phyloP scores from a whole-genome alignment of 108 stramenopile genomes.

The Schizochytrium sp. region DNA sequence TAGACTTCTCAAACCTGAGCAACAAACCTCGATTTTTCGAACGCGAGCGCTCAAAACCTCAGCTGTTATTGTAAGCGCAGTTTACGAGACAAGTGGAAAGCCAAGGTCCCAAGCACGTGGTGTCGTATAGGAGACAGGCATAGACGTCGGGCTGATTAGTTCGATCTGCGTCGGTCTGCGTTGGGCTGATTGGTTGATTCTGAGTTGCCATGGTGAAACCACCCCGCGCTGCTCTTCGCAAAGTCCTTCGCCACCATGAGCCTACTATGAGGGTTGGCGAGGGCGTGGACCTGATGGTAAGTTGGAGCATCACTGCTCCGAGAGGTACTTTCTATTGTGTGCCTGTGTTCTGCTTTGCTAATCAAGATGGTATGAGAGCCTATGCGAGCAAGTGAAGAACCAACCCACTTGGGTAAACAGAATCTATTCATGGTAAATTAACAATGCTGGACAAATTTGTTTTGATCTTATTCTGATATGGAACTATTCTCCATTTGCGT shows the following conservation, averaged over 20 bases:
- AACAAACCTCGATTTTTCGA: too few species aligned
- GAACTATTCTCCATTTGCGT: background rate
- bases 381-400: background rate
- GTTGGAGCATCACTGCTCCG: background rate
- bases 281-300: slow-evolving; percentile 43
- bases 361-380: background rate
- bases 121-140: background rate
- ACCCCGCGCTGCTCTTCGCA: slow-evolving; percentile 24
- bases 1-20: too few species aligned
- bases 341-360: background rate
- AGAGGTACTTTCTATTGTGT: background rate
- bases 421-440: background rate
- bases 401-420: background rate
- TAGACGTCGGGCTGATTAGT: background rate
- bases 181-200: background rate
- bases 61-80: background rate
- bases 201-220: background rate
- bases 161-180: background rate
- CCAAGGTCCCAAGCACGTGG: background rate
- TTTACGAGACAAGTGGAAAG: background rate
- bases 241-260: background rate
- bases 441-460: too few species aligned
- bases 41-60: background rate
- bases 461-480: background rate
- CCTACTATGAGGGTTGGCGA: slow-evolving; percentile 3